Conservation (phyloP, 2,329 filamentous ascomycete genomes). For the Saccharata proteae region DNA sequence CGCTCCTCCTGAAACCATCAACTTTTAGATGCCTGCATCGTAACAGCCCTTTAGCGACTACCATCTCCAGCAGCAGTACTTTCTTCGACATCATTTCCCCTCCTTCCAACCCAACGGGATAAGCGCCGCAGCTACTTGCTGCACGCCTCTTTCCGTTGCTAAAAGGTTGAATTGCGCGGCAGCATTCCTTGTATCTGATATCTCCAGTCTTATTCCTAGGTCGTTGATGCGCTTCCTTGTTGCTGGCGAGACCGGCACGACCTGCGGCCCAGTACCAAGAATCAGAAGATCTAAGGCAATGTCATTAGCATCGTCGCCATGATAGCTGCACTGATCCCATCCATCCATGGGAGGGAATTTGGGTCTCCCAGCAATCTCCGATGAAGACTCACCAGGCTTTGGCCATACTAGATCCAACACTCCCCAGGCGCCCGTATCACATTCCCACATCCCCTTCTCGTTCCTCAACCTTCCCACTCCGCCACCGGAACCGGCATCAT, state of each 20-base stretch:
- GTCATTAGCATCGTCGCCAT: no score
- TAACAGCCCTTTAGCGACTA: no score
- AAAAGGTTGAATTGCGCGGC: conserved; percentile 89
- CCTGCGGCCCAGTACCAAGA: conserved; percentile 68
- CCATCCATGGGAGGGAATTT: no score
- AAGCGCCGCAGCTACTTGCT: conserved; percentile 75
- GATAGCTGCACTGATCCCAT: no score
- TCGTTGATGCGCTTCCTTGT: conserved; percentile 60
- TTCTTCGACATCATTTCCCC: no score
- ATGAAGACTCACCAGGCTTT: conserved; percentile 63
- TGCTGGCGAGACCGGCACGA: conserved; percentile 63
- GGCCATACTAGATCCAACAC: conserved; percentile 72
- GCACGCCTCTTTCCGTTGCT: conserved; percentile 82
- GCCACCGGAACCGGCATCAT: conserved; percentile 18
- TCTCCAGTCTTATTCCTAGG: conserved; percentile 74
- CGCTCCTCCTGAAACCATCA: no score
- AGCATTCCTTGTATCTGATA: conserved; percentile 87
- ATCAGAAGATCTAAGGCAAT: conserved; percentile 61
- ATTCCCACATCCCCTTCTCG: conserved; percentile 68
- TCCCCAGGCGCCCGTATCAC: conserved; percentile 58
- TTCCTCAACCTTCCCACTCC: conserved; percentile 49
- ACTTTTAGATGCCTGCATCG: no score
- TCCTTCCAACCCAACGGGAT: conserved; percentile 83
- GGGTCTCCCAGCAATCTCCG: background rate
- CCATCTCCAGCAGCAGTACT: no score